Evolutionary conservation across 1,284 basidiomycete species (phyloP), one percentile per base, ranked within the genome.

Genomic region (Exobasidium rhododendri): DNA sequence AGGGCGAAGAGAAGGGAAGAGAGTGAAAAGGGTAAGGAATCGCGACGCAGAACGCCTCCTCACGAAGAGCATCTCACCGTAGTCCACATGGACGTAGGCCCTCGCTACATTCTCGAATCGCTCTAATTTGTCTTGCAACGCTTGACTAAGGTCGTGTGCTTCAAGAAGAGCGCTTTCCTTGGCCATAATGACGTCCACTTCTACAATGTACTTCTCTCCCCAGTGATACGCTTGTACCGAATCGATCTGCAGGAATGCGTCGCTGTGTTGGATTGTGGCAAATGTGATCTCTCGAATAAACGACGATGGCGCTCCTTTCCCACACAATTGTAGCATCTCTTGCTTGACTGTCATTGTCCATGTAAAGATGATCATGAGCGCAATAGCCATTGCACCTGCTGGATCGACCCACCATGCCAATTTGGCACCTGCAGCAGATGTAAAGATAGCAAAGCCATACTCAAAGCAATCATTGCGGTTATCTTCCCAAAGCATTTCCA

Each of bases 141-240:
- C 86, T 81, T 97, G 94, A 59, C 89, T 88, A 64, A 94, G 81
- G 80, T 97, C 94, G 80, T 97, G 94, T n/a, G 93, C 90, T 77
- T 89, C 87, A 88, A 89, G 91, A 0, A 97, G 82, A 0, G 92
- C 90, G 46, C 92, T 94, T 64, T 88, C 86, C 3, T 88, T 89
- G 68, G 88, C 85, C 87, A 98, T 91, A 28, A 97, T 94, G 57
- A 97, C 87, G 80, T 97, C 94, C 6, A 97, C 85, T 81, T 97
- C 94, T 51, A 97, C 93, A 75, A 92, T 90, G 77, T 92, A 94
- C 62, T 92, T 85, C 81, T 92, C 81, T 20, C 81, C 81, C 3
- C 73, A 73, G 56, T 78, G 77, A 66, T 82, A 82, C 2, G 74
- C 73, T 35, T 73, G 62, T 1, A 75, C 67, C 4, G 91, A 92